Conservation (phyloP, 495 filamentous ascomycete species). For the Symbiotaphrina buchneri region DNA sequence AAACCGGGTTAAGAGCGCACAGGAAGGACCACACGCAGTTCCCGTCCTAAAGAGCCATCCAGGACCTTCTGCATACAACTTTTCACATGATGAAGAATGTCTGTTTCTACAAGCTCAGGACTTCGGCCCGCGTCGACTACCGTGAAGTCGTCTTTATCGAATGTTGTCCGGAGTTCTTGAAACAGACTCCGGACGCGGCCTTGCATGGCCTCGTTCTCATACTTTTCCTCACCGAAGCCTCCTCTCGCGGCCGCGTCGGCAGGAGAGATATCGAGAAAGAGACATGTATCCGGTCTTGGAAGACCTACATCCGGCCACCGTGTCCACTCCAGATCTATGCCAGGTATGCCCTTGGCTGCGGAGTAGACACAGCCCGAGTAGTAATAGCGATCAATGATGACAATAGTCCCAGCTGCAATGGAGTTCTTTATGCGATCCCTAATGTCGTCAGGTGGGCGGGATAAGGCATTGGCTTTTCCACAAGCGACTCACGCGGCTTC, state of each 20-base stretch:
- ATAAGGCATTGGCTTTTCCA: conserved; percentile 2
- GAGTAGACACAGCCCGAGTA: conserved; percentile 86
- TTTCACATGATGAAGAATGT: too few species aligned
- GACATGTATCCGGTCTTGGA: conserved; percentile 64
- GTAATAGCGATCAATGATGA: conserved; percentile 84
- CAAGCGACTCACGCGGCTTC: conserved; percentile 35
- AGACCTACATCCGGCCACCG: conserved; percentile 65
- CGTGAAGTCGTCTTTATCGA: conserved; percentile 1
- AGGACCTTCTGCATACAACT: too few species aligned
- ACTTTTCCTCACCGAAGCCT: conserved; percentile 72
- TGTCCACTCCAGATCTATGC: conserved; percentile 53
- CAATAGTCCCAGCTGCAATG: conserved; percentile 39
- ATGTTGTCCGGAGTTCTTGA: conserved; percentile 19
- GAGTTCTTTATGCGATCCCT: conserved; percentile 35
- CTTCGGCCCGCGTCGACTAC: conserved; percentile 4
- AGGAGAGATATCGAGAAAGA: conserved; percentile 66
- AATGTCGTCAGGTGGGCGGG: conserved; percentile 1
- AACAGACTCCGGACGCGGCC: conserved; percentile 57
- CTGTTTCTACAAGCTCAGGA: conserved; percentile 1
- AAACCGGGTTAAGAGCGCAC: too few species aligned
- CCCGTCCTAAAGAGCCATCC: too few species aligned
- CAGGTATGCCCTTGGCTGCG: conserved; percentile 66
- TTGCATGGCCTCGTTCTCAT: conserved; percentile 75
- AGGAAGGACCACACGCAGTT: too few species aligned
- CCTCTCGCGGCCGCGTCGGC: conserved; percentile 51